Percentiles rank a stretch among this genome's conserved stretches.
Conservation (phyloP, 805 yeast genomes). For the Sugiyamaella qingdaonensis region DNA sequence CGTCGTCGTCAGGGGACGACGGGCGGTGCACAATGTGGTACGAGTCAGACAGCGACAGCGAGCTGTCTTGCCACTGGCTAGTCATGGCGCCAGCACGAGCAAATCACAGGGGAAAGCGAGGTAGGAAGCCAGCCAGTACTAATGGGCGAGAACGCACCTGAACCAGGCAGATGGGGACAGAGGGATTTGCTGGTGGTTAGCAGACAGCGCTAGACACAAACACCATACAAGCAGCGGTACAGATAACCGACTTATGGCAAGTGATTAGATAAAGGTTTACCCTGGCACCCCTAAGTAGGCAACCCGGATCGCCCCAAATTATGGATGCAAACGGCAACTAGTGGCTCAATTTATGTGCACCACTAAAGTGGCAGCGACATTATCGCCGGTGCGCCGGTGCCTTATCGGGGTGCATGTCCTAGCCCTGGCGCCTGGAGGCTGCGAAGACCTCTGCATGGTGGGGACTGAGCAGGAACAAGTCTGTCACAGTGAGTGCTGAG, state of each 20-base stretch:
- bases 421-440: neutral
- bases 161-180: no score
- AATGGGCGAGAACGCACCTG: no score
- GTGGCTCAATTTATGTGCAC: neutral
- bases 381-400: neutral
- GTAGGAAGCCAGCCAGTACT: no score
- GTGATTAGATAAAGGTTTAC: neutral
- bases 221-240: neutral
- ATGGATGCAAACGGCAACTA: neutral
- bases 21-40: neutral
- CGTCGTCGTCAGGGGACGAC: neutral
- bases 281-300: neutral
- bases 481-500: neutral
- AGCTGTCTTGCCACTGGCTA: slow-evolving; percentile 1
- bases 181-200: neutral
- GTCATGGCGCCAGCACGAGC: neutral
- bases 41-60: neutral
- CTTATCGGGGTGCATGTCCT: neutral
- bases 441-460: no score
- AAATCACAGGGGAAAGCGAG: neutral
- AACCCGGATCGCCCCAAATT: neutral
- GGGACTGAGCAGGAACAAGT: no score
- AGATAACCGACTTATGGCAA: slow-evolving; percentile 1
- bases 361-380: neutral
- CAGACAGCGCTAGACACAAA: neutral